Evolutionary conservation across 495 filamentous ascomycete species (phyloP).

Genomic region (Neohortaea acidophila): DNA sequence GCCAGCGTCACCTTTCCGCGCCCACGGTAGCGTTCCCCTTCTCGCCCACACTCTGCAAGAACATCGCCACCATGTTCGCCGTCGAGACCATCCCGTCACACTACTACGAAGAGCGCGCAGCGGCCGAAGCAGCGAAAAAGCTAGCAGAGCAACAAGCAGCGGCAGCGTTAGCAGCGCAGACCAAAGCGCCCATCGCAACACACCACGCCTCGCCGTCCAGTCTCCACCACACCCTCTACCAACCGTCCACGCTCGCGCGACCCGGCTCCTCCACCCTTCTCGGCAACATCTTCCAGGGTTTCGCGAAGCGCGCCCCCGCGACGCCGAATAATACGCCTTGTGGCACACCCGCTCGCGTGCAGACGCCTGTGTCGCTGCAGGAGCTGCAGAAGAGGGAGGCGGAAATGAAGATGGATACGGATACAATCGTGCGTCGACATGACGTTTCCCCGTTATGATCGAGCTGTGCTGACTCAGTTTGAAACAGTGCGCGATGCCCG

Average conservation of each 20-base stretch:
- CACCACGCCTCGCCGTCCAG: not conserved
- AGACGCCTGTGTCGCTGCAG: not conserved
- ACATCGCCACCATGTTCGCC: constrained; percentile 2
- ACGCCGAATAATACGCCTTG: constrained; percentile 1
- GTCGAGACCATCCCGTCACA: not conserved
- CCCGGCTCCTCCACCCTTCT: constrained; percentile 6
- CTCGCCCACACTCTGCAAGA: too few relatives aligned
- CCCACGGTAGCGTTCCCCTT: too few relatives aligned
- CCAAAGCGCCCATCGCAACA: not conserved
- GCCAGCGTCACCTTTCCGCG: too few relatives aligned
- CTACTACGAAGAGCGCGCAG: constrained; percentile 4
- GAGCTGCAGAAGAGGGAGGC: constrained; percentile 1
- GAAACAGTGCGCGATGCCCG: not conserved
- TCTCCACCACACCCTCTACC: not conserved
- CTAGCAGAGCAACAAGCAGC: not conserved
- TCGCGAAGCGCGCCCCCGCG: not conserved
- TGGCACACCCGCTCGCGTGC: not conserved
- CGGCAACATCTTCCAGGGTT: constrained; percentile 11
- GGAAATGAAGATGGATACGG: too few relatives aligned
- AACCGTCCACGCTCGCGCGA: constrained; percentile 5
- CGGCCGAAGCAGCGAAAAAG: not conserved
- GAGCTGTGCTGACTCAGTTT: not conserved
- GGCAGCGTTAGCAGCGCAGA: not conserved
- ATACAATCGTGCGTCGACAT: too few relatives aligned
- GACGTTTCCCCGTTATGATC: too few relatives aligned